Percentiles rank a stretch among this genome's conserved stretches.
Conservation (phyloP, 1,139 yeast genomes). For the Torulaspora globosa region DNA sequence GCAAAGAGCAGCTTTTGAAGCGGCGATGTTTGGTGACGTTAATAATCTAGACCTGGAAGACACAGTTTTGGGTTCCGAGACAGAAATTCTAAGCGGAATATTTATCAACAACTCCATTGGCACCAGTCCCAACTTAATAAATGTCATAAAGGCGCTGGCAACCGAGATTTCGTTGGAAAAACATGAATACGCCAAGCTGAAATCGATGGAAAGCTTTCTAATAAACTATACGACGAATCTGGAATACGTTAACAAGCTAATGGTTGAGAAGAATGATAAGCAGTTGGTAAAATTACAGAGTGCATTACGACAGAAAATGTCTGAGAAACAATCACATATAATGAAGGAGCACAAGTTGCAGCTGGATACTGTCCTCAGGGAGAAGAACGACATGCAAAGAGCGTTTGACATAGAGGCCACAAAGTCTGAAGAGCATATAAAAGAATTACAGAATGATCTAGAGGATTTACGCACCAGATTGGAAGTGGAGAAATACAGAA, state of each 20-base stretch:
- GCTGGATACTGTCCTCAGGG: conserved; percentile 28
- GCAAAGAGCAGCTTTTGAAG: conserved; percentile 51
- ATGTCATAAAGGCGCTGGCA: conserved; percentile 44
- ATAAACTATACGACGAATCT: conserved; percentile 18
- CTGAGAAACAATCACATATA: conserved; percentile 28
- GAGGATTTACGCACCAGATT: conserved; percentile 34
- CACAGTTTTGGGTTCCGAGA: conserved; percentile 51
- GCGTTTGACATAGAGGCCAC: conserved; percentile 16
- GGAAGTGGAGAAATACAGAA: conserved; percentile 34
- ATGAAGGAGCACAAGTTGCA: conserved; percentile 25
- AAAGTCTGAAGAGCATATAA: conserved; percentile 23
- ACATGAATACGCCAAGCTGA: conserved; percentile 44
- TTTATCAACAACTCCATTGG: conserved; percentile 60
- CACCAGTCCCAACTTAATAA: conserved; percentile 51
- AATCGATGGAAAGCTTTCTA: conserved; percentile 40
- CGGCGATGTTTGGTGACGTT: conserved; percentile 76
- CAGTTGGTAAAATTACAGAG: conserved; percentile 16
- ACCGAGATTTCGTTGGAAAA: conserved; percentile 47
- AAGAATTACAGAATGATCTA: conserved; percentile 27
- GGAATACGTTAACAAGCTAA: conserved; percentile 18
- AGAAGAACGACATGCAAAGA: conserved; percentile 22
- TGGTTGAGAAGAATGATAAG: conserved; percentile 18
- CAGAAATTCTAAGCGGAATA: conserved; percentile 56
- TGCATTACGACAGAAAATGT: conserved; percentile 14
- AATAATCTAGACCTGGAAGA: conserved; percentile 58